Conservation (phyloP, 148 eudicot species). For the Euryodendron excelsum region DNA sequence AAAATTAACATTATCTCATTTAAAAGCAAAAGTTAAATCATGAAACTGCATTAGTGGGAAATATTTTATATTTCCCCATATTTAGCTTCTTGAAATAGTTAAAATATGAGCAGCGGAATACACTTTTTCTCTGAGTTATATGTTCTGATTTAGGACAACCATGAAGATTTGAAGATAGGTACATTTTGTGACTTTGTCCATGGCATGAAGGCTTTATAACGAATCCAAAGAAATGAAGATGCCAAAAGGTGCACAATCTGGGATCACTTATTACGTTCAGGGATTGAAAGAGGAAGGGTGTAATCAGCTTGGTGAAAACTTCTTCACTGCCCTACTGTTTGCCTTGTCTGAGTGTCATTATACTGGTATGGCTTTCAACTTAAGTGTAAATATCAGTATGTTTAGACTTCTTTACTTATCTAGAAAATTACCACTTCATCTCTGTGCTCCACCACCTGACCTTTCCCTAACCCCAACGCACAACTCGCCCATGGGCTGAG, state of each 20-base stretch:
- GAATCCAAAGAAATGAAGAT: too few species aligned
- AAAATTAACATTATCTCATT: neutral
- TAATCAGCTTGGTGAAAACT: neutral
- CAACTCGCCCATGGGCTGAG: neutral
- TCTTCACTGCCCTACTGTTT: neutral
- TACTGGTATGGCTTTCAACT: neutral
- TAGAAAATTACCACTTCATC: neutral
- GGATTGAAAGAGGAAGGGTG: neutral
- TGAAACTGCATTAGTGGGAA: neutral
- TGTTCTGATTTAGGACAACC: neutral
- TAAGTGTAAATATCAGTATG: neutral
- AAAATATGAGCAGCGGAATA: neutral
- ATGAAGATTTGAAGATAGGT: neutral
- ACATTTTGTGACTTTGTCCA: constrained; percentile 60
- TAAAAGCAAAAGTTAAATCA: neutral
- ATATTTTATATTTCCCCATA: neutral
- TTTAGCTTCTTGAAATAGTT: neutral
- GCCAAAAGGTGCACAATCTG: too few species aligned
- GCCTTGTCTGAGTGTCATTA: neutral
- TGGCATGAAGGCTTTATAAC: constrained; percentile 61
- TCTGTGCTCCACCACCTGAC: too few species aligned
- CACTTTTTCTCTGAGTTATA: neutral
- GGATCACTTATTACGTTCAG: too few species aligned
- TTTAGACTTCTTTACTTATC: neutral
- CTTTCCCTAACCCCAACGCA: too few species aligned